These are phyloP conservation scores for Plectranthus barbatus DNA, from an alignment of 257 asterid genomes.

Conservation along the genomic window DNA sequence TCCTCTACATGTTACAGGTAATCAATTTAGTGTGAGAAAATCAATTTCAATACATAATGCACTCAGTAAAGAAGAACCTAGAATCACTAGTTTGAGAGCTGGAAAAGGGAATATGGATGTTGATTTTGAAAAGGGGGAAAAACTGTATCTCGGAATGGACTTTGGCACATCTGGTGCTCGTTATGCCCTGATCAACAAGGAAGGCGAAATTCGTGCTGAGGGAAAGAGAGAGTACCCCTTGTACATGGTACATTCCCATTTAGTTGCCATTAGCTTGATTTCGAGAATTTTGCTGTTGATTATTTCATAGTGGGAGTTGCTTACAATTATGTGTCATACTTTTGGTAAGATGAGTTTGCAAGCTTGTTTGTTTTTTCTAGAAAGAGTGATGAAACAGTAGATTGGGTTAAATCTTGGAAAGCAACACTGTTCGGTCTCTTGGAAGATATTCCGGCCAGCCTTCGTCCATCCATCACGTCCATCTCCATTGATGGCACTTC, in stretches of 20 bases:
- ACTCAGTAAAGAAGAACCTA: slow-evolving; percentile 15
- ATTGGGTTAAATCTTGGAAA: slow-evolving; percentile 83
- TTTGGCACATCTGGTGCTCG: slow-evolving; percentile 97
- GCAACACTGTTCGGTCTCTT: slow-evolving; percentile 62
- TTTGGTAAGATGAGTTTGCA: slow-evolving; percentile 17
- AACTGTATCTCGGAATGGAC: slow-evolving; percentile 87
- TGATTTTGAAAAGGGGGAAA: slow-evolving; percentile 24
- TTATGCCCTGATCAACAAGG: slow-evolving; percentile 52
- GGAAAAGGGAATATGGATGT: slow-evolving; percentile 16
- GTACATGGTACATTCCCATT: slow-evolving; percentile 34
- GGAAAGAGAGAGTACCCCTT: slow-evolving; percentile 79
- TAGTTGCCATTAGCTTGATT: not conserved
- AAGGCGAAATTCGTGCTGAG: slow-evolving; percentile 46
- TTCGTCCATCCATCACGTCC: slow-evolving; percentile 50
- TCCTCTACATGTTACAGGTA: slow-evolving; percentile 3
- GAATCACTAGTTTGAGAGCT: slow-evolving; percentile 18
- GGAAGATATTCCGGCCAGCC: slow-evolving; percentile 57
- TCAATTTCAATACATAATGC: slow-evolving; percentile 14
- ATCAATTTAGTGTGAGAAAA: slow-evolving; percentile 6
- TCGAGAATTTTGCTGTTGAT: not conserved
- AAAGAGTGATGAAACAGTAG: slow-evolving; percentile 65
- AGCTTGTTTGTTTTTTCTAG: slow-evolving; percentile 50
- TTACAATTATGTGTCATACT: not conserved
- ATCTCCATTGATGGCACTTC: slow-evolving; percentile 90
- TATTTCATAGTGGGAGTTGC: not conserved